Evolutionary conservation across 2,329 filamentous ascomycete genomes (phyloP).

Genomic region (Fusarium sp.): DNA sequence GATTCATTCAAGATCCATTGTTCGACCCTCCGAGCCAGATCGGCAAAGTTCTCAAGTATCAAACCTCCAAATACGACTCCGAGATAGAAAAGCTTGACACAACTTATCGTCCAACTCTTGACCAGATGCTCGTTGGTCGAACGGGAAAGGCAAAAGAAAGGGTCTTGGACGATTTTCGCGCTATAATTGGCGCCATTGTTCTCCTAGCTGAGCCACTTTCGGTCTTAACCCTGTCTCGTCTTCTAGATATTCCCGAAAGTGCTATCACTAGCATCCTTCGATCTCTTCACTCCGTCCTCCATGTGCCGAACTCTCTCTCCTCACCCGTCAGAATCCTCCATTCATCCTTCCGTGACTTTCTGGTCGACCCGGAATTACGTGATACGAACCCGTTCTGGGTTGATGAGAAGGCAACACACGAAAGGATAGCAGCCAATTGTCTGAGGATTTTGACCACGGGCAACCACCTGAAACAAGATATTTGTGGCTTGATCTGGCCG

Average conservation of each 20-base stretch:
- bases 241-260: not conserved
- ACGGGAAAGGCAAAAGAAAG: not conserved
- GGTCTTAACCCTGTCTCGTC: slow-evolving; percentile 33
- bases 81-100: slow-evolving; percentile 31
- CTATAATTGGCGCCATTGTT: slow-evolving; percentile 46
- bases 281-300: slow-evolving; percentile 32
- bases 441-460: not conserved
- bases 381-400: slow-evolving; percentile 55
- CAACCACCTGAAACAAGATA: not conserved
- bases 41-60: slow-evolving; percentile 41
- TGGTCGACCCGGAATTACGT: slow-evolving; percentile 50
- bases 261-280: slow-evolving; percentile 40
- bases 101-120: slow-evolving; percentile 39
- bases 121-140: slow-evolving; percentile 11
- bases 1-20: slow-evolving; percentile 45
- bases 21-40: slow-evolving; percentile 45
- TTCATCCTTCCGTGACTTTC: slow-evolving; percentile 58
- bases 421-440: slow-evolving; percentile 45
- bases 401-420: slow-evolving; percentile 53
- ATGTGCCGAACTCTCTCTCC: not conserved
- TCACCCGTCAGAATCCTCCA: slow-evolving; percentile 27
- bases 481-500: slow-evolving; percentile 6
- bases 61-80: slow-evolving; percentile 13
- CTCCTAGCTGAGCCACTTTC: slow-evolving; percentile 43
- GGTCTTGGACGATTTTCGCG: slow-evolving; percentile 41